A percentile compares a stretch with the other conserved stretches of the same genome.
Evolutionary conservation across 306 rosid genomes (phyloP).

Genomic region (Fagus crenata): DNA sequence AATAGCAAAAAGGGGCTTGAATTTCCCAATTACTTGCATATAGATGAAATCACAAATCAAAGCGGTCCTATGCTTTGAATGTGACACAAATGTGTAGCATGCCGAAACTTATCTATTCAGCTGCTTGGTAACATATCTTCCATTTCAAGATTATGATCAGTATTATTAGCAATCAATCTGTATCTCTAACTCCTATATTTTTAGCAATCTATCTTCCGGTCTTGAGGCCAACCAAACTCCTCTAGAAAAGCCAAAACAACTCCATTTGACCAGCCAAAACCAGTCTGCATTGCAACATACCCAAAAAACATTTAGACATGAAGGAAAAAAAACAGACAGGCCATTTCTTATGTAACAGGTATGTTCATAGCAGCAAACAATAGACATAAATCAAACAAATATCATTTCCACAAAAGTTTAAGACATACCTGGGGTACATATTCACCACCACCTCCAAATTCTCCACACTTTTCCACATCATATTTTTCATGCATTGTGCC

Average conservation of each 20-base stretch:
- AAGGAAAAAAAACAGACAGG: neutral
- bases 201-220: conserved; percentile 52
- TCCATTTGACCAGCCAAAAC: conserved; percentile 98
- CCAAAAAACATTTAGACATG: neutral
- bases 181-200: too few relatives aligned
- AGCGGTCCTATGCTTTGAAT: too few relatives aligned
- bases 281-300: conserved; percentile 64
- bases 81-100: too few relatives aligned
- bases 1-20: too few relatives aligned
- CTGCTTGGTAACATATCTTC: too few relatives aligned
- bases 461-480: conserved; percentile 66
- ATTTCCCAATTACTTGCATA: too few relatives aligned
- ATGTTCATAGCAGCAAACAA: neutral
- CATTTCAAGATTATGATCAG: too few relatives aligned
- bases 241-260: conserved; percentile 87
- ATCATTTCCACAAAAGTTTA: conserved; percentile 1
- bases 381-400: neutral
- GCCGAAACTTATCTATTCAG: too few relatives aligned
- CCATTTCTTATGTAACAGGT: neutral
- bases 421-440: conserved; percentile 63
- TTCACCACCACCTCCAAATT: conserved; percentile 77
- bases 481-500: conserved; percentile 76
- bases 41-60: too few relatives aligned
- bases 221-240: conserved; percentile 95
- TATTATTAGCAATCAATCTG: too few relatives aligned